Base-by-base conservation (phyloP, 1,284 basidiomycete genomes). In the Puccinia horiana region DNA sequence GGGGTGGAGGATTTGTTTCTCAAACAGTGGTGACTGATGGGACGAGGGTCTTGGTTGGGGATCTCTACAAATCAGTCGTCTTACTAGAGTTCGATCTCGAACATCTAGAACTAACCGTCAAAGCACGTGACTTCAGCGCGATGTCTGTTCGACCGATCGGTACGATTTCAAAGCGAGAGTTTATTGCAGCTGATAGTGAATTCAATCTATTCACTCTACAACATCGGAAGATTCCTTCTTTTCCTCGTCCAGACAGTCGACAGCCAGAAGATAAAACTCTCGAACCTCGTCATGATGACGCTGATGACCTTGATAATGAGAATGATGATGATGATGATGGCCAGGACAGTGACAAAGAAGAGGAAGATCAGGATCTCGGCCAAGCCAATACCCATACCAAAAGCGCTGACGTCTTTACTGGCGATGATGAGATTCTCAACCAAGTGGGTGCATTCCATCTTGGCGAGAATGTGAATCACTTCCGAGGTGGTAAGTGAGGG, bases 391-490 rank as follows among this genome's bases (percentile, higher is more conserved):
- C 42, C 44, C 32, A 49, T 26, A 26, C 35, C 52, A 26, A 8
- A 32, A 32, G 26, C 44, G 29, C 47, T 32, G 35, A 47, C 29
- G 4, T 12, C 14, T 74, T n/a, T 40, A 47, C 23, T 37, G 67
- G 44, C 67, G 40, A 54, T 35, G 75, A 76, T 42, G 74, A 76
- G 42, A 32, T 63, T n/a, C 42, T 77, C 26, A 32, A 1, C 1
- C 47, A 70, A 70, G 44, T 40, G 42, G 78, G 65, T 37, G 29
- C 49, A 40, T 80, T 72, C 63, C 52, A 73, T 58, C 69, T 80
- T 32, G 78, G 78, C 9, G 67, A 80, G 32, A 80, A 80, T 80
- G 52, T 73, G 2, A 80, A 80, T 80, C 65, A 72, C 14, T 80
- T 80, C 47, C 67, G 52, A 56, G 35, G 2, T 12, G 78, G 78